Percentiles rank a stretch among this genome's conserved stretches.
Conservation (phyloP, 495 filamentous ascomycete genomes). For the Aspergillus sclerotiicarbonarius region DNA sequence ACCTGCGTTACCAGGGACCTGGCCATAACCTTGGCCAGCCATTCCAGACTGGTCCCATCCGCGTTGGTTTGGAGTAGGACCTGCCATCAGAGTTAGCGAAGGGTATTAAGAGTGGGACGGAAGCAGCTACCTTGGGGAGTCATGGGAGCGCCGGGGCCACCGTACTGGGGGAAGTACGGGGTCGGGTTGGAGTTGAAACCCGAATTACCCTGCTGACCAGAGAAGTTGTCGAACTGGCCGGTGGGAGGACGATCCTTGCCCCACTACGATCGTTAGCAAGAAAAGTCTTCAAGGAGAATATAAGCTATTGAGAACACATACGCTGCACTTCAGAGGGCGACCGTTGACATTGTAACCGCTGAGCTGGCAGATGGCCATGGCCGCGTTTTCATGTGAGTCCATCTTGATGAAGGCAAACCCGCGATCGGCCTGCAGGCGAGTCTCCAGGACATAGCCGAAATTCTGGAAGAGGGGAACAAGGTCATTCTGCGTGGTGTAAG, state of each 20-base stretch:
- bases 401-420: conserved; percentile 99
- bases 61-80: conserved; percentile 59
- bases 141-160: conserved; percentile 67
- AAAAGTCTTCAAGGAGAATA: not conserved
- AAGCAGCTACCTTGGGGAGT: conserved; percentile 60
- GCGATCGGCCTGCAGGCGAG: conserved; percentile 95
- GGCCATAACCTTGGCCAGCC: conserved; percentile 57
- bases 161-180: conserved; percentile 92
- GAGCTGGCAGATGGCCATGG: conserved; percentile 96
- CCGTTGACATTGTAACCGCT: conserved; percentile 98
- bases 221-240: conserved; percentile 78
- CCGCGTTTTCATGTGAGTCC: conserved; percentile 97
- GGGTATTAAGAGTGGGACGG: conserved; percentile 18
- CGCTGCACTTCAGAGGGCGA: conserved; percentile 96
- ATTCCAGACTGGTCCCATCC: conserved; percentile 62
- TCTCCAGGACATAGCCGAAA: conserved; percentile 96
- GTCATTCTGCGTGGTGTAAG: conserved; percentile 95
- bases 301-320: conserved; percentile 48
- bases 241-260: conserved; percentile 96
- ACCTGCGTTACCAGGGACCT: conserved; percentile 69
- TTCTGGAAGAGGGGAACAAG: conserved; percentile 96
- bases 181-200: conserved; percentile 69
- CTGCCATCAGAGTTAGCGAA: conserved; percentile 36
- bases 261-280: conserved; percentile 64
- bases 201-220: conserved; percentile 60